A percentile compares a stretch with the other conserved stretches of the same genome.
phyloP scores from a whole-genome alignment of 257 asterid species.

The Solanum pennellii region DNA sequence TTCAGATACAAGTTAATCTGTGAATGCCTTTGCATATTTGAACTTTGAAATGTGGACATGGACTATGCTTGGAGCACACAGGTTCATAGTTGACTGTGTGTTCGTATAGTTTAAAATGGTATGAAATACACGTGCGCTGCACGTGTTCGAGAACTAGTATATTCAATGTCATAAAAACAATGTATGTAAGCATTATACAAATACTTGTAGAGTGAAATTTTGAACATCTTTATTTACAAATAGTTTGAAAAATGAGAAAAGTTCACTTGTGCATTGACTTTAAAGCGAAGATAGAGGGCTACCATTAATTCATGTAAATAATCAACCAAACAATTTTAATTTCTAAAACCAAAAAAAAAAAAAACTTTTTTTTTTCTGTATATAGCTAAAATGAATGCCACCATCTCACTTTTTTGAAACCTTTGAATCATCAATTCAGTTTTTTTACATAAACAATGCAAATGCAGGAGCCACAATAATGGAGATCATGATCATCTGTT shows the following conservation, averaged over 20 bases:
- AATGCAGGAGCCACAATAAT: slow-evolving; percentile 4
- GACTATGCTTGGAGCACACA: too few species aligned
- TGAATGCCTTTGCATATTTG: too few species aligned
- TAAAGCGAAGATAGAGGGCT: slow-evolving; percentile 1
- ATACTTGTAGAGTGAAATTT: not conserved
- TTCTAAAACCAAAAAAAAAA: not conserved
- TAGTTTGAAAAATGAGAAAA: not conserved
- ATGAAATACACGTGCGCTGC: too few species aligned
- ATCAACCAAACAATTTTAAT: not conserved
- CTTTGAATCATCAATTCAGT: not conserved
- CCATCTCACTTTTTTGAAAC: not conserved
- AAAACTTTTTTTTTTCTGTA: not conserved
- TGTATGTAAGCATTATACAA: not conserved
- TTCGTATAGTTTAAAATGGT: too few species aligned
- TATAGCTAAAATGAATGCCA: not conserved
- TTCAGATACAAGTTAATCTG: too few species aligned
- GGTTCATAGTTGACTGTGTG: too few species aligned
- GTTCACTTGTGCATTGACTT: not conserved
- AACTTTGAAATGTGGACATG: too few species aligned
- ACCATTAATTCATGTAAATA: slow-evolving; percentile 40
- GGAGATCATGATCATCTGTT: slow-evolving; percentile 43
- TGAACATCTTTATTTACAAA: not conserved
- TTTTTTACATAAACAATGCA: not conserved
- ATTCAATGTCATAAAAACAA: not conserved
- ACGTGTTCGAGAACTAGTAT: too few species aligned